Evolutionary conservation across 2,329 filamentous ascomycete species (phyloP).

Genomic region (Magnaporthiopsis rhizophila): DNA sequence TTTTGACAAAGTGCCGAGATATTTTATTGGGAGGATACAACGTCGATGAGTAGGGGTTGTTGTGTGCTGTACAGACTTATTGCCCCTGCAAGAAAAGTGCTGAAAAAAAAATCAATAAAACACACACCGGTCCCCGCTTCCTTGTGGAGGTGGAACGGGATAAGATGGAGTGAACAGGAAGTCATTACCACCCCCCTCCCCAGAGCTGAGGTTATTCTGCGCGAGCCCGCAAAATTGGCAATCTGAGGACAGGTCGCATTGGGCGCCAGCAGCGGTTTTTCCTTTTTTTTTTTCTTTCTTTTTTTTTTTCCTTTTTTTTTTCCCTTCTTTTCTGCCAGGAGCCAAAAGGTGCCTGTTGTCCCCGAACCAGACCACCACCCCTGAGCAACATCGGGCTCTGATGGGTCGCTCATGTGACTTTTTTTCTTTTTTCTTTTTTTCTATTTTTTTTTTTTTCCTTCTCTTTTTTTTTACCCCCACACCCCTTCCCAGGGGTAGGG

Average conservation of each 20-base stretch:
- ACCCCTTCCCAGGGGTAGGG: not conserved
- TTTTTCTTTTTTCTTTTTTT: not conserved
- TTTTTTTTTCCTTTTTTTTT: not conserved
- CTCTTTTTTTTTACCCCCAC: not conserved
- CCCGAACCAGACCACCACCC: too few relatives aligned
- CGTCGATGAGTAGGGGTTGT: not conserved
- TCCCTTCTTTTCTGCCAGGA: not conserved
- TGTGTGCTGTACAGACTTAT: too few relatives aligned
- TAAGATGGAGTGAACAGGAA: not conserved
- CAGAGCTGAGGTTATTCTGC: not conserved
- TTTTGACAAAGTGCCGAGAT: not conserved
- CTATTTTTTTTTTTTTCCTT: too few relatives aligned
- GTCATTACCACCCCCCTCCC: not conserved
- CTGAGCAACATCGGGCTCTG: not conserved
- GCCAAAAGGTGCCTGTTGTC: too few relatives aligned
- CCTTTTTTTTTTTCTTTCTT: not conserved
- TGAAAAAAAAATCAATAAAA: not conserved
- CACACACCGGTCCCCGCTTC: not conserved
- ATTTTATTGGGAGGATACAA: not conserved
- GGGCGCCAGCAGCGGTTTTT: not conserved
- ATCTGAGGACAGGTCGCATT: slow-evolving; percentile 1
- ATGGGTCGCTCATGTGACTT: not conserved
- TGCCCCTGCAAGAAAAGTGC: not conserved
- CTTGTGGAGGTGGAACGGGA: not conserved
- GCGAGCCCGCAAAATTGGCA: not conserved